Base-by-base conservation (phyloP, 2,329 filamentous ascomycete genomes). In the Apiospora malaysiana region DNA sequence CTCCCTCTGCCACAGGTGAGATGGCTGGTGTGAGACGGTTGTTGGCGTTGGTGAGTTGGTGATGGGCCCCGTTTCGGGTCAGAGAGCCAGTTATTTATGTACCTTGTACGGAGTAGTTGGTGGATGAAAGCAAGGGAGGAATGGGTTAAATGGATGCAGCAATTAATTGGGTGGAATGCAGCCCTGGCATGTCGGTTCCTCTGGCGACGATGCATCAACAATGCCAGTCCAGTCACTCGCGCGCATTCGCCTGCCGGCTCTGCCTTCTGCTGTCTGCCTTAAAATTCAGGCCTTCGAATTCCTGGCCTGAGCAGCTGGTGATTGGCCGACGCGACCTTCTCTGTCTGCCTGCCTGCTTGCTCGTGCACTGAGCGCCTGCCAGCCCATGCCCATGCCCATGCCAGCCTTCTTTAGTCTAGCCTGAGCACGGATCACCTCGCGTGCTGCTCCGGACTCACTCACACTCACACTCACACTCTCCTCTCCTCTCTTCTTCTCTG, bases 281-380 rank as follows among this genome's bases (percentile, higher is more conserved):
- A 27, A 16, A 18, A 59, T 59, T 21, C 27, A 59, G 51, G 3
- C 14, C 51, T 32, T 56, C 3, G 49, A 16, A 56, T 16, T 56
- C 16, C 51, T 25, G 51, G 25, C 27, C 56, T 37, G 18, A 18
- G 25, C 51, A 40, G 21, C 27, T n/a, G 56, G 18, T 63, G 27
- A 59, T 37, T 59, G 51, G 51, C 27, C 21, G 51, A 59, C 51
- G 27, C 51, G 27, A 59, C 14, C 8, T 59, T 59, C 51, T 27
- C 27, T 25, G 25, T 56, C 6, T 56, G 49, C 14, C 49, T 25
- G n/a, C 40, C 49, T 25, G 25, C 49, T 2, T 27, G 49, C 49
- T 18, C 51, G 37, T 59, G 51, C 51, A 59, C 51, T 59, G 40
- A n/a, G 32, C 56, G 56, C 56, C 56, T 32, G n/a, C 32, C n/a